Evolutionary conservation across 768 basidiomycete species (phyloP), one percentile per base, ranked within the genome.

Genomic region (Lactarius evosmus): DNA sequence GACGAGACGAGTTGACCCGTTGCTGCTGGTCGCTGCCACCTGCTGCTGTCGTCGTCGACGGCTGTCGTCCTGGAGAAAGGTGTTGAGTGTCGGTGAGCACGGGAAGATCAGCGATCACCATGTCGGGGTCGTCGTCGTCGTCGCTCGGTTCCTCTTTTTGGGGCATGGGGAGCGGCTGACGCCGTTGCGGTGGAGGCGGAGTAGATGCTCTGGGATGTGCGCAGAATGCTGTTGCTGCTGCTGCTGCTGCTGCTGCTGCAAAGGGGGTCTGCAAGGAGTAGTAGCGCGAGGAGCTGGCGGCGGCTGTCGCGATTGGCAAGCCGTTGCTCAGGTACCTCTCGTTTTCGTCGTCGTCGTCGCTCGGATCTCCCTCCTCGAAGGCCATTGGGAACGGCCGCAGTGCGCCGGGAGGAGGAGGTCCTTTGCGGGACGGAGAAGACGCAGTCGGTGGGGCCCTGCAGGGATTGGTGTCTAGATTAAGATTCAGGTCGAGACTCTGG

Each of bases 111-210:
- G 56, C 60, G 34, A 58, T 36, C 12, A 57, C 33, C 30, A 33
- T n/a, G 16, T 49, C 64, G 12, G 36, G 44, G 19, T 33, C 61
- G 25, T 66, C 52, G 19, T 33, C 61, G 25, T 66, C 52, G 50
- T 22, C 40, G 63, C 70, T 64, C 49, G 30, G 57, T 7, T 53
- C 56, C 17, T 60, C 53, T 30, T 65, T 56, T 29, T 57, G 50
- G 32, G 51, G 52, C 27, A 49, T 25, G 4, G 56, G 49, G 33
- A 59, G 56, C 5, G 60, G 50, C 33, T 41, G 50, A n/a, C 14
- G 54, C 11, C 22, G 56, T 3, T 25, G 14, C 4, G 25, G 57
- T n/a, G 27, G 46, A 22, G 34, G 54, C 30, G 60, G 49, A 11
- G 52, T n/a, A 9, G 62, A 25, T 0, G 59, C 27, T 12, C 40